Base-by-base conservation (phyloP, 1,284 basidiomycete genomes). In the Acaromyces ingoldii region DNA sequence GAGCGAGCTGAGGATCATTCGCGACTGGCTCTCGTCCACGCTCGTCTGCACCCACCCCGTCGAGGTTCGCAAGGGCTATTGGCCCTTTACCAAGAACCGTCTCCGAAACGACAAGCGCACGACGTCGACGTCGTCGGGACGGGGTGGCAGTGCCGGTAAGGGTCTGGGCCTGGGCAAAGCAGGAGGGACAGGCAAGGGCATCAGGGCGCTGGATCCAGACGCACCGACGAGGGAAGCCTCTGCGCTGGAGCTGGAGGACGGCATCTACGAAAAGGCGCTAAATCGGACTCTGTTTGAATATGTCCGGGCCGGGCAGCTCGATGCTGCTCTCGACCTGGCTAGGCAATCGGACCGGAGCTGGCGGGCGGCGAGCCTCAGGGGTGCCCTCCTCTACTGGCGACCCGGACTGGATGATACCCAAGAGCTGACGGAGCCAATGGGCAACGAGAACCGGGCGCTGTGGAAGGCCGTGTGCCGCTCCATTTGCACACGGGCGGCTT, bases 341-440 rank as follows among this genome's bases (percentile, higher is more conserved):
- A 79, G 85, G 59, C 85, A 84, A 65, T 86, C 88, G 0, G 85
- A 90, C 57, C 88, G 93, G 63, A 86, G 89, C 2, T 97, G 92
- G 92, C 81, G 90, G 26, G 89, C 89, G 0, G 89, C 89, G 0
- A 87, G 85, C 52, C 83, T 93, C 28, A 82, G 86, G 4, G 91
- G 90, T 1, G 85, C 87, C 13, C 62, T 72, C 38, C 65, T 74
- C 15, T 73, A 75, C 45, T 43, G 49, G 48, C 38, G 48, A n/a
- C 36, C 48, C 29, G 48, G 48, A 6, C 26, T 36, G 11, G 34
- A 25, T 29, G 22, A 49, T 4, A 52, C 13, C 42, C 54, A 60
- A 30, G 62, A 65, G 36, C 49, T 62, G n/a, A 53, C 64, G n/a
- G 48, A 46, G 4, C 54, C 65, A 15, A 53, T 66, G 10, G 73